A percentile compares a stretch with the other conserved stretches of the same genome.
Evolutionary conservation across 2,329 filamentous ascomycete genomes (phyloP).

Genomic region (Epichloe uncinata): DNA sequence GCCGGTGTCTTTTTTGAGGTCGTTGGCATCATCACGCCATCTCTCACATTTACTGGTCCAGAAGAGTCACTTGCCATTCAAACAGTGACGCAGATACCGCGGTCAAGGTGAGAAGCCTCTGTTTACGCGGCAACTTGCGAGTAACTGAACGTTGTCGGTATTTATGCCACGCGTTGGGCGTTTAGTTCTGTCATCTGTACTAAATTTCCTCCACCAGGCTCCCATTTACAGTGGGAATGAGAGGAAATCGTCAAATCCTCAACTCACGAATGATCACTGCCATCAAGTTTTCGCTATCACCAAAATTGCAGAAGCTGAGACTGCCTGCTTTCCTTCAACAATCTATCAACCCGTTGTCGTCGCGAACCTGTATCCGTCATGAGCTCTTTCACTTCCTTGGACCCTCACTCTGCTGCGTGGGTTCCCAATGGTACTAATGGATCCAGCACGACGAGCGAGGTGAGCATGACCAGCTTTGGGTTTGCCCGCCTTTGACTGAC

Average conservation of each 20-base stretch:
- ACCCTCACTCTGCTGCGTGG: conserved; percentile 5
- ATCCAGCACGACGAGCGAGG: conserved; percentile 4
- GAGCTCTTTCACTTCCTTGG: neutral
- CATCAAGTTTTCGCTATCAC: neutral
- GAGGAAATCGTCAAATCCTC: no score
- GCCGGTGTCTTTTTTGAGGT: neutral
- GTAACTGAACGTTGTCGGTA: no score
- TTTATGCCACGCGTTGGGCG: neutral
- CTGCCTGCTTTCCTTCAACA: neutral
- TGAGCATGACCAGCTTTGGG: neutral
- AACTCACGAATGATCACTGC: neutral
- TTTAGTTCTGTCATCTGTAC: neutral
- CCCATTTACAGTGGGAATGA: no score
- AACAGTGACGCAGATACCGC: no score
- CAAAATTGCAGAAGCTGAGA: neutral
- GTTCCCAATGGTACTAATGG: neutral
- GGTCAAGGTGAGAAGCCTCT: neutral
- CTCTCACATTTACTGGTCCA: neutral
- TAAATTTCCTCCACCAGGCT: neutral
- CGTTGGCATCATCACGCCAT: neutral
- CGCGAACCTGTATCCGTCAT: neutral
- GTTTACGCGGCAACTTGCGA: neutral
- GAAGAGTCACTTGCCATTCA: neutral
- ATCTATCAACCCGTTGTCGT: neutral
- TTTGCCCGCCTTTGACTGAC: neutral